Base-by-base conservation (phyloP, 306 rosid species). In the Quillaja saponaria region DNA sequence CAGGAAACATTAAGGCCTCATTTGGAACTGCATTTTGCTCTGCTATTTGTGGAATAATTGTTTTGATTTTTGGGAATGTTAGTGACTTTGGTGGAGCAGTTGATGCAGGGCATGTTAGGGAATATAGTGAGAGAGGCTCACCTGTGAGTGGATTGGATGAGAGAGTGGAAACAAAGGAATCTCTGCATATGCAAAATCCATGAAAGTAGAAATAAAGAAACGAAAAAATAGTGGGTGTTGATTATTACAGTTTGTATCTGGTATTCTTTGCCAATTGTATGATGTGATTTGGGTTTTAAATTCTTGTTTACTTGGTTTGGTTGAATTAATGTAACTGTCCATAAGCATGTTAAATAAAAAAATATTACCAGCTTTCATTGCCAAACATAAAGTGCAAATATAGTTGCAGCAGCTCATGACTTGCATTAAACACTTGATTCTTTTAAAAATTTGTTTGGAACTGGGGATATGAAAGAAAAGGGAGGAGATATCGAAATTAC, bases 21-120 rank as follows among this genome's bases (percentile, higher is more conserved):
- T 82, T 84, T 3, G 95, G 90, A 18, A 67, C 72, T 4, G 78
- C 91, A 3, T 91, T 91, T 34, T 77, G 80, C 13, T 48, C 81
- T 11, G 85, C 90, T 1, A 54, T 85, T 6, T 53, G 20, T 3
- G 96, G 91, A 1, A 73, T 76, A 10, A 55, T 77, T 39, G 63
- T 78, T 55, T 62, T 91, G 77, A 78, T 88, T 0, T 85, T 84
- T 0, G 83, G 90, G 12, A 91, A 88, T 10, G 68, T 84, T 45
- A 91, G 86, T 18, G 88, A 91, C 31, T 54, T 62, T 14, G 95
- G 79, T 7, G 97, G 91, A 20, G 96, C 90, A 17, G 75, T 66
- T 44, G 83, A 80, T 14, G 97, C 96, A 2, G 88, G 92, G 34
- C 78, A 84, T n/a, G 90, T 80, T 12, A 76, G 33, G 20, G 86